These are phyloP conservation scores for Polygonum maritimum DNA, from an alignment of 148 eudicot species.

Conservation along the genomic window DNA sequence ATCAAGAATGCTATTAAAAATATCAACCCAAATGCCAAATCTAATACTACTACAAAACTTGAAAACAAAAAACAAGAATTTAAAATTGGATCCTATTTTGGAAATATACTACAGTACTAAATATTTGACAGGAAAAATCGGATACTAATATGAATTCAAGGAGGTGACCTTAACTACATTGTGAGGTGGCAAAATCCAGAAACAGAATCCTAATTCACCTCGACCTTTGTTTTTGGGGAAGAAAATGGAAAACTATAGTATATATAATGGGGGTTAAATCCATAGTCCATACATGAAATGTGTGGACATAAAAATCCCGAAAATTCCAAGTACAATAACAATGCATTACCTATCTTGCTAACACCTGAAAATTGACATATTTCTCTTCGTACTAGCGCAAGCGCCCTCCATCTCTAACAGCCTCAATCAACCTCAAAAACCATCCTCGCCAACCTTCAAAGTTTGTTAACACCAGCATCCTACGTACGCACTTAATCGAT, in stretches of 20 bases:
- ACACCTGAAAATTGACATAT: neutral
- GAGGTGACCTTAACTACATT: neutral
- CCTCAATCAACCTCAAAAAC: neutral
- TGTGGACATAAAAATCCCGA: neutral
- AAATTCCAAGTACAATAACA: neutral
- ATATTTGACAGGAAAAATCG: too few relatives aligned
- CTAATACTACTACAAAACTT: too few relatives aligned
- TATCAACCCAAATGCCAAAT: too few relatives aligned
- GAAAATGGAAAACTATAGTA: neutral
- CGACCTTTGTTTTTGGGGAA: neutral
- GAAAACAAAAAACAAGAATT: too few relatives aligned
- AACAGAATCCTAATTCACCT: neutral
- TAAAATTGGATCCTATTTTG: too few relatives aligned
- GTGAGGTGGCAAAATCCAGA: neutral
- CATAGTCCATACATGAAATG: neutral
- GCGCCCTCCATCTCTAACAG: neutral
- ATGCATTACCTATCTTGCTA: neutral
- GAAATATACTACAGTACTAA: too few relatives aligned
- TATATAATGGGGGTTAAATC: neutral
- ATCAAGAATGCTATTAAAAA: too few relatives aligned
- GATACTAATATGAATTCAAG: too few relatives aligned
- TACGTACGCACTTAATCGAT: conserved; percentile 19
- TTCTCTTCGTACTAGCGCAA: neutral
- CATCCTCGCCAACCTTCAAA: neutral
- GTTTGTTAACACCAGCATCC: neutral